Conservation (phyloP, 2,329 filamentous ascomycete genomes). For the Sclerotiophoma versabilis region DNA sequence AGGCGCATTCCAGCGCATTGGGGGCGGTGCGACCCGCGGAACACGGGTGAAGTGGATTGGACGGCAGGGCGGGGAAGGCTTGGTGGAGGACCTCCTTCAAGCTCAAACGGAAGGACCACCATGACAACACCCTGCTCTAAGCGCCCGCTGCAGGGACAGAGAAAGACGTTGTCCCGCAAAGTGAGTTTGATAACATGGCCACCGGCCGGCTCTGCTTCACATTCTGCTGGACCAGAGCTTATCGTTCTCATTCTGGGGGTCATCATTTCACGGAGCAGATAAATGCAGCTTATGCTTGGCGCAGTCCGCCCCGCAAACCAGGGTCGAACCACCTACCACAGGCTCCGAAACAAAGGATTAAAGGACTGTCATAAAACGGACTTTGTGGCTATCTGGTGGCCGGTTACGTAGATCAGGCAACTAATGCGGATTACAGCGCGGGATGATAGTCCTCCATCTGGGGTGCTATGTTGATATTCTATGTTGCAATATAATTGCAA, state of each 20-base stretch:
- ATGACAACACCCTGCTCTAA: conserved; percentile 14
- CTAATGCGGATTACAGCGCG: conserved; percentile 24
- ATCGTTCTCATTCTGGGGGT: conserved; percentile 18
- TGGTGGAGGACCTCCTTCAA: conserved; percentile 25
- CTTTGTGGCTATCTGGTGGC: conserved; percentile 30
- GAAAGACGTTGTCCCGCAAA: background rate
- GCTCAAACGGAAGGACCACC: conserved; percentile 11
- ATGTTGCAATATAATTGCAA: conserved; percentile 1
- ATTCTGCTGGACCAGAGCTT: conserved; percentile 19
- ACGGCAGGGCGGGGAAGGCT: conserved; percentile 31
- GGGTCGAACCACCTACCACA: conserved; percentile 26
- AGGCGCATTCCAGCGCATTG: conserved; percentile 22
- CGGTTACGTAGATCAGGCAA: conserved; percentile 28
- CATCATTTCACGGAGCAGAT: conserved; percentile 2
- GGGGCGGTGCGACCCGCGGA: conserved; percentile 41
- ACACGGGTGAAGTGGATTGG: conserved; percentile 23
- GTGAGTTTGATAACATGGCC: conserved; percentile 4
- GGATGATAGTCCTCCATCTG: conserved; percentile 27
- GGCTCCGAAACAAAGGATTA: conserved; percentile 32
- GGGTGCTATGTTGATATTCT: background rate
- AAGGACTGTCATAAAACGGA: conserved; percentile 35
- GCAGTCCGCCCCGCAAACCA: conserved; percentile 19
- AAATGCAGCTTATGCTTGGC: conserved; percentile 18
- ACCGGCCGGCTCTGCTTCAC: conserved; percentile 34
- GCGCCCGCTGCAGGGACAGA: conserved; percentile 15